phyloP scores from a whole-genome alignment of 768 basidiomycete genomes.

The Gymnopilus junonius region DNA sequence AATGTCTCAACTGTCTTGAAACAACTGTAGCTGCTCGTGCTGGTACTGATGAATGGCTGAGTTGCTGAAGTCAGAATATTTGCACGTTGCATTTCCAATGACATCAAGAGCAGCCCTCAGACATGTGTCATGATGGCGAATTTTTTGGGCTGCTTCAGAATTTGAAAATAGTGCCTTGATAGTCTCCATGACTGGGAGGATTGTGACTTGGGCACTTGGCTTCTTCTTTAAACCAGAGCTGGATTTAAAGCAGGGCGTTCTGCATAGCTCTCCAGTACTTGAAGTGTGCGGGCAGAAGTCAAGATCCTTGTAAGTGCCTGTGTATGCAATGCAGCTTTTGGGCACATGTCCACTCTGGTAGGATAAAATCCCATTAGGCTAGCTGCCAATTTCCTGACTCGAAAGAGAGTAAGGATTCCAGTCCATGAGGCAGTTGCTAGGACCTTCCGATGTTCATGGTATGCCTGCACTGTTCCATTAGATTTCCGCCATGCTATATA shows the following conservation, averaged over 20 bases:
- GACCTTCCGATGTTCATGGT: background rate
- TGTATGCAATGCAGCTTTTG: background rate
- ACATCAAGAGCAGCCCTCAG: background rate
- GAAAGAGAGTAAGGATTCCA: background rate
- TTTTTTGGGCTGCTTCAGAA: background rate
- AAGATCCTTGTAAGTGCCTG: background rate
- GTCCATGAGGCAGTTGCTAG: background rate
- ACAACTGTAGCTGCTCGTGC: slow-evolving; percentile 16
- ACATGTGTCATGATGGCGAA: background rate
- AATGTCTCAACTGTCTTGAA: slow-evolving; percentile 26
- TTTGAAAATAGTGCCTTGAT: background rate
- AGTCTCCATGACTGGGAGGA: background rate
- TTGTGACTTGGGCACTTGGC: background rate
- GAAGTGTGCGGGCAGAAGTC: background rate
- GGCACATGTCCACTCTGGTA: background rate
- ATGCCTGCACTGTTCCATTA: background rate
- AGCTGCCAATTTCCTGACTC: background rate
- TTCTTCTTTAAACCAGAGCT: background rate
- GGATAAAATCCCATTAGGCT: background rate
- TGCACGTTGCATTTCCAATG: background rate
- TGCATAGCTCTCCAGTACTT: background rate
- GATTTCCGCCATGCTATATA: background rate
- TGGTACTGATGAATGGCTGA: no score
- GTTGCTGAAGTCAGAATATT: background rate
- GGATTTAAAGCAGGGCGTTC: background rate